Conservation (phyloP, 768 basidiomycete species). For the Boletus huronensis region DNA sequence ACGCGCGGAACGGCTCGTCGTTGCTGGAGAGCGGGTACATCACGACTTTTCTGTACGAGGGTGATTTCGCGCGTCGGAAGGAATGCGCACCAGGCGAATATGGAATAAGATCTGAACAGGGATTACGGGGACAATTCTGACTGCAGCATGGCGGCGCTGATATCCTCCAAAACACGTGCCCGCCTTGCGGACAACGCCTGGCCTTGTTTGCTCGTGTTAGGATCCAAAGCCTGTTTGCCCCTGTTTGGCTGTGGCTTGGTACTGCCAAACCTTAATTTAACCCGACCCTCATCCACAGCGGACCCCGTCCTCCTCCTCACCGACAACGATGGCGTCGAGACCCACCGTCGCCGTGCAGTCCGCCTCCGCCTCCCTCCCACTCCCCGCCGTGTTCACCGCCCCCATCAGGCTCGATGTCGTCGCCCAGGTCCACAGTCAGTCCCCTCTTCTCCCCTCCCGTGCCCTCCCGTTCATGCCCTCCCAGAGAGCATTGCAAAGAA, state of each 20-base stretch:
- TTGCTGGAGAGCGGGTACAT: constrained; percentile 33
- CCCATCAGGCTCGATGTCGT: constrained; percentile 99
- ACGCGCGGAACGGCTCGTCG: constrained; percentile 31
- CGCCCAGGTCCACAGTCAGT: constrained; percentile 97
- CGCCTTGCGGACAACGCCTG: constrained; percentile 27
- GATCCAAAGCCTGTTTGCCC: constrained; percentile 11
- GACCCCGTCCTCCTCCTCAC: constrained; percentile 28
- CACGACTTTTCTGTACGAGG: constrained; percentile 10
- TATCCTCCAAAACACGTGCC: constrained; percentile 31
- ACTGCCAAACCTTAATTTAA: constrained; percentile 27
- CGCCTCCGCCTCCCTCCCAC: constrained; percentile 84
- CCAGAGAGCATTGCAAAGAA: constrained; percentile 97
- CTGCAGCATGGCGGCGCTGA: constrained; percentile 19
- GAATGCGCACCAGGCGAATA: constrained; percentile 20
- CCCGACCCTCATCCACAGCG: background rate
- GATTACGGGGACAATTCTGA: constrained; percentile 13
- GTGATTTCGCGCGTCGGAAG: constrained; percentile 1
- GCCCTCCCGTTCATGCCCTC: background rate
- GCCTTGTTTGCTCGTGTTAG: constrained; percentile 30
- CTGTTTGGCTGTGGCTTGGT: constrained; percentile 31
- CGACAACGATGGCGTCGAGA: constrained; percentile 76
- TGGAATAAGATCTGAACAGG: constrained; percentile 10
- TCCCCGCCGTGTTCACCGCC: constrained; percentile 95
- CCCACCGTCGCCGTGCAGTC: constrained; percentile 88
- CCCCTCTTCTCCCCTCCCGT: background rate